phyloP scores from a whole-genome alignment of 2,329 filamentous ascomycete genomes.

The Orbilia ellipsospora region DNA sequence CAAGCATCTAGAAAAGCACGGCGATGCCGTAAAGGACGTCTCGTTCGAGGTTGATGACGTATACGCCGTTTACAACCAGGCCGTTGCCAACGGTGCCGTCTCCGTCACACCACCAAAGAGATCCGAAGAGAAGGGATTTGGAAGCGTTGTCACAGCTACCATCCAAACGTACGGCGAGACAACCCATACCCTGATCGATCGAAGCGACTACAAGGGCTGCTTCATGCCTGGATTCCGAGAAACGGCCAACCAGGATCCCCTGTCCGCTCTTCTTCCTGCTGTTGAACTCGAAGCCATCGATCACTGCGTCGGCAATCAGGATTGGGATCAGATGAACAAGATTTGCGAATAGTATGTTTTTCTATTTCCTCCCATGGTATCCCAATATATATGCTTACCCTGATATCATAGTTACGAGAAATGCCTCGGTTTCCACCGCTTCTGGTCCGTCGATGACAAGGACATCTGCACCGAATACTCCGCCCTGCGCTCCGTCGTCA shows the following conservation, averaged over 20 bases:
- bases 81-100: constrained; percentile 73
- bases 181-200: constrained; percentile 88
- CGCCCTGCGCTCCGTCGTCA: constrained; percentile 87
- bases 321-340: constrained; percentile 86
- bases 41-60: constrained; percentile 94
- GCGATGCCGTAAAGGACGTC: constrained; percentile 94
- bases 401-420: constrained; percentile 80
- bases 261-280: constrained; percentile 60
- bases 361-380: not conserved
- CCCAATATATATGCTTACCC: constrained; percentile 16
- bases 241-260: constrained; percentile 65
- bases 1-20: constrained; percentile 83
- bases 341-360: constrained; percentile 69
- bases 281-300: constrained; percentile 77
- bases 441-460: constrained; percentile 95
- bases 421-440: constrained; percentile 90
- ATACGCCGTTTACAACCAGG: constrained; percentile 78
- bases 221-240: constrained; percentile 86
- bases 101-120: constrained; percentile 71
- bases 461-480: constrained; percentile 94
- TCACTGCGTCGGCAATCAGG: constrained; percentile 97
- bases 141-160: constrained; percentile 74
- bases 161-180: constrained; percentile 96
- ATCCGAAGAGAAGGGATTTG: constrained; percentile 62
- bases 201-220: constrained; percentile 73